These are phyloP conservation scores for Abelmoschus esculentus DNA, from an alignment of 345 rosid species.

Conservation along the genomic window DNA sequence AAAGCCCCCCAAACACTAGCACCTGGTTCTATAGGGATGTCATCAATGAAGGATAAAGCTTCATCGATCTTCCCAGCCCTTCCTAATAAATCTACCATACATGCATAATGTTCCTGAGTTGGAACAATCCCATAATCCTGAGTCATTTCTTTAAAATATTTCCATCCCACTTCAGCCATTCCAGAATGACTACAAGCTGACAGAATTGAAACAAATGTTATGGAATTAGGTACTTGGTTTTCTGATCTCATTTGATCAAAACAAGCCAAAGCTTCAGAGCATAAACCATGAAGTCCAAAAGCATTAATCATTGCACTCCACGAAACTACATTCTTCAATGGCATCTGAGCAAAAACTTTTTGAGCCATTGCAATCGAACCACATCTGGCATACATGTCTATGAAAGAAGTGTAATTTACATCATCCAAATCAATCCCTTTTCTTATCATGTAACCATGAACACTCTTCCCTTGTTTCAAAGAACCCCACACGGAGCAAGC, in stretches of 20 bases:
- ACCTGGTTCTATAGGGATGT: slow-evolving; percentile 32
- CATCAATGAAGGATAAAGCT: slow-evolving; percentile 29
- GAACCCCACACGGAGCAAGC: slow-evolving; percentile 47
- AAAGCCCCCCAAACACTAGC: slow-evolving; percentile 44
- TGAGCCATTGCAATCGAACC: slow-evolving; percentile 30
- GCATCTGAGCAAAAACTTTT: slow-evolving; percentile 31
- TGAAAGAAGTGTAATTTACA: slow-evolving; percentile 31
- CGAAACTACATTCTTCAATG: slow-evolving; percentile 39
- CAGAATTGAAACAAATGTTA: slow-evolving; percentile 42
- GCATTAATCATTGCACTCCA: slow-evolving; percentile 58
- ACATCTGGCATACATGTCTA: slow-evolving; percentile 52
- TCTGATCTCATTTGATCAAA: slow-evolving; percentile 36
- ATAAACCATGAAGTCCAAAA: slow-evolving; percentile 39
- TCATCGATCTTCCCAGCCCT: slow-evolving; percentile 34
- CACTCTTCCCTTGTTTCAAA: slow-evolving; percentile 36
- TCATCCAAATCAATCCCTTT: slow-evolving; percentile 35
- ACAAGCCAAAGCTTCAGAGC: slow-evolving; percentile 37
- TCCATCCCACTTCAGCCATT: slow-evolving; percentile 35
- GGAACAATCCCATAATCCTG: slow-evolving; percentile 29
- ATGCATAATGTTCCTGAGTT: slow-evolving; percentile 50
- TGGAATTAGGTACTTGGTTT: slow-evolving; percentile 26
- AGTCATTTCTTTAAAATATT: slow-evolving; percentile 33
- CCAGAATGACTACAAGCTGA: slow-evolving; percentile 46
- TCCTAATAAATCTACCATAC: slow-evolving; percentile 49
- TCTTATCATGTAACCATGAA: slow-evolving; percentile 43